These are phyloP conservation scores for Populus euphratica DNA, from an alignment of 345 rosid genomes.

Conservation along the genomic window DNA sequence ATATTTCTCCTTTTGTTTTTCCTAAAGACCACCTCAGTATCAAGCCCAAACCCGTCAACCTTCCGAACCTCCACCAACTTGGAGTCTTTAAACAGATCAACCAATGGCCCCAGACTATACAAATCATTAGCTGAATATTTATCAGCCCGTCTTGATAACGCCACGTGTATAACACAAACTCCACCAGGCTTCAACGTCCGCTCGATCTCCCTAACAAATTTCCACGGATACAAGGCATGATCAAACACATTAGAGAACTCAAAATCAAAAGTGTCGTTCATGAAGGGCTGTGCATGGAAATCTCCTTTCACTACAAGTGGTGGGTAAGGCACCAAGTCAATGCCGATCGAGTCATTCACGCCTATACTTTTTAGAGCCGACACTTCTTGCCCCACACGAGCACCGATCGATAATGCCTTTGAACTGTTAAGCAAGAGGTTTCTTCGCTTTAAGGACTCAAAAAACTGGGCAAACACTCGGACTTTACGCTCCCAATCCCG, in stretches of 20 bases:
- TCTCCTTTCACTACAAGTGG: conserved; percentile 41
- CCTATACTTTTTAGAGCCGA: conserved; percentile 29
- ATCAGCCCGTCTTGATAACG: conserved; percentile 31
- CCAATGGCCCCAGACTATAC: conserved; percentile 30
- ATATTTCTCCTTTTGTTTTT: conserved; percentile 8
- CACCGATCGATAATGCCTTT: conserved; percentile 36
- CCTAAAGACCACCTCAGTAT: conserved; percentile 35
- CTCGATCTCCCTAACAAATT: conserved; percentile 38
- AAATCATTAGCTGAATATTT: conserved; percentile 44
- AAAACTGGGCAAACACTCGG: conserved; percentile 27
- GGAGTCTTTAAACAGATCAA: conserved; percentile 28
- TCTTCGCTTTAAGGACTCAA: conserved; percentile 21
- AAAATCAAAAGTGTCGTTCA: conserved; percentile 35
- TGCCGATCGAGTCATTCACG: conserved; percentile 33
- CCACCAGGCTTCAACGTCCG: conserved; percentile 40
- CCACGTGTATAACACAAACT: conserved; percentile 39
- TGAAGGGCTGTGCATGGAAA: conserved; percentile 41
- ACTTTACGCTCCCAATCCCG: conserved; percentile 48
- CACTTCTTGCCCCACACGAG: conserved; percentile 45
- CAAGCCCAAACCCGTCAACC: conserved; percentile 42
- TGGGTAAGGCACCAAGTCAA: conserved; percentile 38
- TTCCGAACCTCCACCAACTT: conserved; percentile 24
- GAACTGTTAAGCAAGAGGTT: conserved; percentile 24
- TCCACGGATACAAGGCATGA: conserved; percentile 36
- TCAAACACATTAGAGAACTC: conserved; percentile 48